Evolutionary conservation across 805 yeast species (phyloP).

Genomic region (Metschnikowia similis): DNA sequence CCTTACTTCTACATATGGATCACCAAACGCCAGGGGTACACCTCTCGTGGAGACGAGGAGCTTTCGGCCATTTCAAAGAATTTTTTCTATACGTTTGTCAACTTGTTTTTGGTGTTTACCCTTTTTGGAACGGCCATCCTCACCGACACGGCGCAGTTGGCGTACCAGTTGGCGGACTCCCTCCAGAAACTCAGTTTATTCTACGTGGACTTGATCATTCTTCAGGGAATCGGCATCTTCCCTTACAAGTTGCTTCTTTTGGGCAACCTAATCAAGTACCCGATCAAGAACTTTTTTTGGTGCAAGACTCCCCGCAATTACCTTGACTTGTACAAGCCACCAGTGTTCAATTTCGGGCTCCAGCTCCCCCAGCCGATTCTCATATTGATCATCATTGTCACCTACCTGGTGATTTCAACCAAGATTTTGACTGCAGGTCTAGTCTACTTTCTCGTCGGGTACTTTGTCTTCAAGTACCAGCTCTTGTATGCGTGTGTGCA

Average conservation of each 20-base stretch:
- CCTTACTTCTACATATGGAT: slow-evolving; percentile 86
- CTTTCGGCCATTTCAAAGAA: slow-evolving; percentile 85
- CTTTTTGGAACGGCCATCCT: slow-evolving; percentile 88
- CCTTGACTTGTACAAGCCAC: slow-evolving; percentile 74
- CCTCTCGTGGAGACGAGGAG: slow-evolving; percentile 91
- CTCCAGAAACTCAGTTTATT: slow-evolving; percentile 75
- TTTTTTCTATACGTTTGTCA: slow-evolving; percentile 91
- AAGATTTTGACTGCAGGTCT: slow-evolving; percentile 82
- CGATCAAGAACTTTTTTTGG: slow-evolving; percentile 48
- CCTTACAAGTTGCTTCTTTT: slow-evolving; percentile 82
- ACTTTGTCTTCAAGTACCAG: slow-evolving; percentile 86
- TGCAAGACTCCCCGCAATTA: slow-evolving; percentile 84
- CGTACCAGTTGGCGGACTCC: slow-evolving; percentile 79
- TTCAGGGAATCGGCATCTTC: slow-evolving; percentile 84
- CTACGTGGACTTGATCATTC: slow-evolving; percentile 79
- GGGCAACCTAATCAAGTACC: slow-evolving; percentile 74
- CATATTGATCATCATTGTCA: slow-evolving; percentile 76
- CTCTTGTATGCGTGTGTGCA: slow-evolving; percentile 86
- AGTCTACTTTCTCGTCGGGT: slow-evolving; percentile 79
- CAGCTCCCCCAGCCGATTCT: slow-evolving; percentile 89
- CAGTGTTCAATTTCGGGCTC: slow-evolving; percentile 87
- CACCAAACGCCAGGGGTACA: slow-evolving; percentile 79
- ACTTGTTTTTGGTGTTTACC: slow-evolving; percentile 89
- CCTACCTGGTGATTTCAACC: slow-evolving; percentile 86
- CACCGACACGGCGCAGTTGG: slow-evolving; percentile 86